A percentile compares a stretch with the other conserved stretches of the same genome.
Conservation (phyloP, 148 eudicot genomes). For the Persicaria tinctoria region DNA sequence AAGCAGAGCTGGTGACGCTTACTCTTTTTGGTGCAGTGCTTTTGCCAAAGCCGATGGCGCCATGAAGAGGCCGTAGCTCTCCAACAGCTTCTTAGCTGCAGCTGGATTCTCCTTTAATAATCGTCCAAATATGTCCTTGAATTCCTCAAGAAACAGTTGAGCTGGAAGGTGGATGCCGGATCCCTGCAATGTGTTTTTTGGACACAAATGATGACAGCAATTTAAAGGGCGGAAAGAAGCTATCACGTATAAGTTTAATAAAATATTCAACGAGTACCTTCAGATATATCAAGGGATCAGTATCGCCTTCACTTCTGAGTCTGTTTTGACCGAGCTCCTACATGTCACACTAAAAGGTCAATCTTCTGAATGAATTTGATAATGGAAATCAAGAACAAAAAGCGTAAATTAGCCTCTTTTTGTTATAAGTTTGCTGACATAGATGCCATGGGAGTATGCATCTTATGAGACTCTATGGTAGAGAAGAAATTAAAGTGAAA, state of each 20-base stretch:
- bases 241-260: not conserved
- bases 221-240: not conserved
- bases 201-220: not conserved
- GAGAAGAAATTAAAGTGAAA: no score
- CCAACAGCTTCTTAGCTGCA: constrained; percentile 3
- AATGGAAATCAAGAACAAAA: not conserved
- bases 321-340: constrained; percentile 8
- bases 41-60: not conserved
- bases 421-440: not conserved
- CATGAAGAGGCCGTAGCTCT: not conserved
- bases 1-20: not conserved
- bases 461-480: no score
- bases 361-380: not conserved
- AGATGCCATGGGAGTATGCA: not conserved
- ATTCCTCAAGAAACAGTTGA: not conserved
- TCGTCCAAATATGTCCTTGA: not conserved
- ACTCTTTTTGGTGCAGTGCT: not conserved
- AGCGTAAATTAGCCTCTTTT: not conserved
- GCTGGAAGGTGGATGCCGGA: not conserved
- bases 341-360: not conserved
- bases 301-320: not conserved
- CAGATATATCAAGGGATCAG: not conserved
- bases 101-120: not conserved
- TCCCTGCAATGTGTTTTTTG: not conserved
- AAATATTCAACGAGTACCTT: not conserved